Percentiles rank a stretch among this genome's conserved stretches.
phyloP scores from a whole-genome alignment of 805 yeast species.

The Candida ortonii region DNA sequence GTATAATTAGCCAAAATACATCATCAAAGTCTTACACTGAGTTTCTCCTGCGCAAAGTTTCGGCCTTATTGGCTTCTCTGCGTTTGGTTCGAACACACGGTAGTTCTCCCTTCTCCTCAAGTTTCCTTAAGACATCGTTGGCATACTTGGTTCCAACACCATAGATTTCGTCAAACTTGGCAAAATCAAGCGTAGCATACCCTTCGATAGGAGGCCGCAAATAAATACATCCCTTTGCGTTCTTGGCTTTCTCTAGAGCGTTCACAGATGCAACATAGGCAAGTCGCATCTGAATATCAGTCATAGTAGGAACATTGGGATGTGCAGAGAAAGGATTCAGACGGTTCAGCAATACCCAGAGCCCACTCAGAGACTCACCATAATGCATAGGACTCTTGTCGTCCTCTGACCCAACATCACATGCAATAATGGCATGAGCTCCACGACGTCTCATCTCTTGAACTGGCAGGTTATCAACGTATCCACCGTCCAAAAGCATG shows the following conservation, averaged over 20 bases:
- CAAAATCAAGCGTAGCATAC: conserved; percentile 89
- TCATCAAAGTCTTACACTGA: conserved; percentile 40
- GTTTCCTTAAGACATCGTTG: conserved; percentile 47
- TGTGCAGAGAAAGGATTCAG: conserved; percentile 86
- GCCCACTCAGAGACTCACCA: conserved; percentile 90
- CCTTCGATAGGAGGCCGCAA: conserved; percentile 92
- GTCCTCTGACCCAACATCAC: conserved; percentile 94
- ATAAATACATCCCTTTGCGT: conserved; percentile 79
- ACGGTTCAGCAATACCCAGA: conserved; percentile 84
- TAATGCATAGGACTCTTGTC: conserved; percentile 86
- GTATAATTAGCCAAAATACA: conserved; percentile 12
- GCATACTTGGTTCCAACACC: conserved; percentile 79
- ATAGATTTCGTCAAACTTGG: conserved; percentile 86
- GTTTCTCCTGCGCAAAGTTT: conserved; percentile 52
- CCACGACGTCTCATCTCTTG: conserved; percentile 88
- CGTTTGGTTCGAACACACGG: conserved; percentile 59
- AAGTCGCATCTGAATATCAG: conserved; percentile 88
- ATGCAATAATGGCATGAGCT: conserved; percentile 82
- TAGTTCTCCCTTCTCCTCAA: conserved; percentile 51
- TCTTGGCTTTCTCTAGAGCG: conserved; percentile 85
- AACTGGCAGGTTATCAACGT: conserved; percentile 90
- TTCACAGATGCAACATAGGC: conserved; percentile 95
- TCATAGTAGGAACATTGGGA: conserved; percentile 90
- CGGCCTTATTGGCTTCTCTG: conserved; percentile 30
- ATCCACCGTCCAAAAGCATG: conserved; percentile 95